These are phyloP conservation scores for Trametes villosa DNA, from an alignment of 768 basidiomycete genomes.

Conservation along the genomic window DNA sequence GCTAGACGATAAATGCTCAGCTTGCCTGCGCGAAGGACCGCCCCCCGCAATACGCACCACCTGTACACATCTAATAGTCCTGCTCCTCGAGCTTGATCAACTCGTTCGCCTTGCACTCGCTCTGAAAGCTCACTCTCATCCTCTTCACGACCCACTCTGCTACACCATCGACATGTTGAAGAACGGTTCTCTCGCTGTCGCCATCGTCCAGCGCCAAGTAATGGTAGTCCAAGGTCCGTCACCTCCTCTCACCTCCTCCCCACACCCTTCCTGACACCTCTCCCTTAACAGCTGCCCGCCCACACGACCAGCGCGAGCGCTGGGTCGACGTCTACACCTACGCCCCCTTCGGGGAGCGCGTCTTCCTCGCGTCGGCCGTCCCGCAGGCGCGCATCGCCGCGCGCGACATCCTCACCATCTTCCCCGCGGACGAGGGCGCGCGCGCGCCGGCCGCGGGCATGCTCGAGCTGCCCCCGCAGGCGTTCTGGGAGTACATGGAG, in stretches of 20 bases:
- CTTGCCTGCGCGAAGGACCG: background rate
- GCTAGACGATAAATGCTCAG: background rate
- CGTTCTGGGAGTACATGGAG: constrained; percentile 61
- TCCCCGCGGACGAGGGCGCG: constrained; percentile 47
- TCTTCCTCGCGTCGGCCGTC: constrained; percentile 64
- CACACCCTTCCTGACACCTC: background rate
- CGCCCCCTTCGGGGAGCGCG: constrained; percentile 63
- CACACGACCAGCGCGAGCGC: constrained; percentile 57
- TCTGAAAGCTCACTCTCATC: background rate
- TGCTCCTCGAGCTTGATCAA: background rate
- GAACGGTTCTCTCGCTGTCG: constrained; percentile 66
- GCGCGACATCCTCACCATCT: constrained; percentile 61
- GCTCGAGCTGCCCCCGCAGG: constrained; percentile 65
- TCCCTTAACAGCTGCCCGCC: constrained; percentile 50
- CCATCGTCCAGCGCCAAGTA: constrained; percentile 68
- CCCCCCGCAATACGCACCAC: background rate
- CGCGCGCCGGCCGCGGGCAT: constrained; percentile 47
- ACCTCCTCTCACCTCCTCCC: background rate
- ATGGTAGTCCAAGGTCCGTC: constrained; percentile 67
- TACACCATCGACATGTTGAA: constrained; percentile 23
- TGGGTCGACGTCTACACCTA: constrained; percentile 71
- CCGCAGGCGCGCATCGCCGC: constrained; percentile 66
- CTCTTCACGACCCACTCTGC: background rate
- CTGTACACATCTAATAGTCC: background rate
- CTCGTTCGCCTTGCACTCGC: background rate